Percentiles rank a stretch among this genome's conserved stretches.
Conservation (phyloP, 2,329 filamentous ascomycete species). For the Fusarium neocosmosporiellum region DNA sequence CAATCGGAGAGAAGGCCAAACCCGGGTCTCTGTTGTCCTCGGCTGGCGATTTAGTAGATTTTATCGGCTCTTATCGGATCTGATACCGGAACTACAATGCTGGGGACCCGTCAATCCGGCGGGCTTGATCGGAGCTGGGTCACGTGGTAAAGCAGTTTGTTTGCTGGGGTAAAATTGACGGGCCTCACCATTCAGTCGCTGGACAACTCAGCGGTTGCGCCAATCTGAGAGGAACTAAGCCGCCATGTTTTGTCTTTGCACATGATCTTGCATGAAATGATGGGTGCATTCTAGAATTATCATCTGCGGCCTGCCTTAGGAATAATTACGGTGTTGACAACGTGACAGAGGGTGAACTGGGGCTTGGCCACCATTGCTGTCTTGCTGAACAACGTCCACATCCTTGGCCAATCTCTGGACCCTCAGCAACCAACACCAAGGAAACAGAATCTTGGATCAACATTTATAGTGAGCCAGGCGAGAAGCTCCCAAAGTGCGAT, state of each 20-base stretch:
- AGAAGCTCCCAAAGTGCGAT: not conserved
- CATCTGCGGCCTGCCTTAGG: no score
- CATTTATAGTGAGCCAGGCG: not conserved
- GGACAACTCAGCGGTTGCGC: no score
- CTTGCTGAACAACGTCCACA: no score
- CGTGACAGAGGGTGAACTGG: no score
- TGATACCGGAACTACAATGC: not conserved
- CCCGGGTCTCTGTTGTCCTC: slow-evolving; percentile 15
- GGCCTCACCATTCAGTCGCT: no score
- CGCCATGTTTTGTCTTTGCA: no score
- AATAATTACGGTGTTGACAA: no score
- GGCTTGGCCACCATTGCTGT: no score
- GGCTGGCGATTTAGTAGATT: slow-evolving; percentile 22
- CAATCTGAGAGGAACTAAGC: no score
- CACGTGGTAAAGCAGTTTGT: not conserved
- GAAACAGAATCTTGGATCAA: not conserved
- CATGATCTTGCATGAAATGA: no score
- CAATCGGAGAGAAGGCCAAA: slow-evolving; percentile 21
- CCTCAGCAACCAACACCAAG: not conserved
- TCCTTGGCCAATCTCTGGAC: not conserved
- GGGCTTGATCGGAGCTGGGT: not conserved
- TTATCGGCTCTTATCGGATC: slow-evolving; percentile 22
- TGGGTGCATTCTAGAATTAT: no score
- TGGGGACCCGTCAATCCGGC: not conserved
- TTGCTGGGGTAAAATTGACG: not conserved